Percentiles rank a stretch among this genome's conserved stretches.
phyloP scores from a whole-genome alignment of 192 early-diverging fungal species.

The Podila epigama region DNA sequence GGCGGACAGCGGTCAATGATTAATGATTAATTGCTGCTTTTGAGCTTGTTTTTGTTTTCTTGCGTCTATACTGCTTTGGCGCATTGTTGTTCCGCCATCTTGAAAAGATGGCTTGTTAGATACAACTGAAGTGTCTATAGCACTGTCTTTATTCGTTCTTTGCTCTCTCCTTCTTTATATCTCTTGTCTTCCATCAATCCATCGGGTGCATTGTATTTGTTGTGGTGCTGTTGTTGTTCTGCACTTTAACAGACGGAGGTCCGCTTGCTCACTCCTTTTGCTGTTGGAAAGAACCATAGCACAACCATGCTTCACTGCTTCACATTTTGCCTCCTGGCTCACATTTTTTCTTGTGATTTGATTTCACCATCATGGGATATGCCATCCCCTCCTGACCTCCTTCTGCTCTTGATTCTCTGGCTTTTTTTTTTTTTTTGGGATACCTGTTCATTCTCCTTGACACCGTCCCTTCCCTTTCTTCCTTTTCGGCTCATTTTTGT shows the following conservation, averaged over 20 bases:
- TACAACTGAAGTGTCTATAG: too few relatives aligned
- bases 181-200: neutral
- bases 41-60: too few relatives aligned
- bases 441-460: neutral
- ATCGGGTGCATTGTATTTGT: neutral
- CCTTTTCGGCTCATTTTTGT: neutral
- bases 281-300: neutral
- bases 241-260: neutral
- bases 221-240: neutral
- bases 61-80: too few relatives aligned
- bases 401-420: slow-evolving; percentile 13
- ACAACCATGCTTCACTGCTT: neutral
- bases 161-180: neutral
- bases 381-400: neutral
- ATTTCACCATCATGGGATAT: neutral
- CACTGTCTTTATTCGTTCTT: neutral
- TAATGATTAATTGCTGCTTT: too few relatives aligned
- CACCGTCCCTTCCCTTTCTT: neutral
- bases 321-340: slow-evolving; percentile 20
- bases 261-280: neutral
- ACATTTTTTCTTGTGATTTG: slow-evolving; percentile 3
- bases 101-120: too few relatives aligned
- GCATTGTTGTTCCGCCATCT: too few relatives aligned
- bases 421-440: slow-evolving; percentile 2
- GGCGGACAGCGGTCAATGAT: too few relatives aligned